Evolutionary conservation across 1,284 basidiomycete species (phyloP), one percentile per base, ranked within the genome.

Genomic region (Puccinia novopanici): DNA sequence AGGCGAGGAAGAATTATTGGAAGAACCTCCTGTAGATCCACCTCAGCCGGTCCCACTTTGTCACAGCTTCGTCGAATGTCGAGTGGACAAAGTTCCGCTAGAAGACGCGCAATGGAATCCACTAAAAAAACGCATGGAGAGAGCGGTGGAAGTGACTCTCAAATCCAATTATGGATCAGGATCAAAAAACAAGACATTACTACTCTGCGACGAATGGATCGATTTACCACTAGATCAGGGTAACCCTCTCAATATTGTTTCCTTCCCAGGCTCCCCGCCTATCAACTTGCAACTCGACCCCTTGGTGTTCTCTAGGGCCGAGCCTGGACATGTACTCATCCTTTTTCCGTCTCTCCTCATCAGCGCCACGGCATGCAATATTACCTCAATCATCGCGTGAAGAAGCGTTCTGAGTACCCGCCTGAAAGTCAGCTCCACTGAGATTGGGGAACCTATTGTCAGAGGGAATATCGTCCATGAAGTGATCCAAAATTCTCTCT

Each of bases 381-480:
- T 90, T 81, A 90, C 94, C 0, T 88, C 92, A 3, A 90, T 91
- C 82, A 98, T 95, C 85, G 87, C 90, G 9, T 90, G 95, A 19
- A 92, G 91, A 84, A 92, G 95, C 0, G 87, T 97, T 22, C 87
- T 98, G 0, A 89, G 91, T 13, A 72, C 91, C 88, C 82, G 91
- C 88, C 50, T 89, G 8, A 80, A 67, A 59, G 54, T 50, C 61
- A 67, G 70, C 19, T 61, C 68, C 8, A 67, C 59, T 67, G 59
- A 73, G 27, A 73, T 80, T n/a, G 71, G 70, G 17, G 78, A 80
- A 63, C 55, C 87, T 0, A 85, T 96, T 27, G 88, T 95, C 0
- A 96, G 93, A 90, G 95, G 95, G 30, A 95, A 91, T 83, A 90
- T 97, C 84, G 88, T 96, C 3, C 95, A 98, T 84, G 91, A 93